These are phyloP conservation scores for Vaccinium myrtillus DNA, from an alignment of 148 eudicot species.

Conservation along the genomic window DNA sequence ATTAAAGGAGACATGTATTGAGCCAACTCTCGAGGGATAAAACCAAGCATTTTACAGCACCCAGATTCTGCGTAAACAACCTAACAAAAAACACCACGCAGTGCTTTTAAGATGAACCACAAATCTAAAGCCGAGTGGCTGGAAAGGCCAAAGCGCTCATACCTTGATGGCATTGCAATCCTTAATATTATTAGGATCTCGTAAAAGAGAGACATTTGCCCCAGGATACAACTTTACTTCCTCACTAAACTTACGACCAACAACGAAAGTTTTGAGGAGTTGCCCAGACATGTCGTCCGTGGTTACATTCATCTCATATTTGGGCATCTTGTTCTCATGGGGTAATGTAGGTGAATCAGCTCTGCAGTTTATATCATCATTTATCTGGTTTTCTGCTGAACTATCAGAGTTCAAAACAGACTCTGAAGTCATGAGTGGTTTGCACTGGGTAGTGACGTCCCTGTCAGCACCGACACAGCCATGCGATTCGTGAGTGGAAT, in stretches of 20 bases:
- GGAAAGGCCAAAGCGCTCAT: constrained; percentile 14
- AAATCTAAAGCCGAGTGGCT: not conserved
- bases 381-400: not conserved
- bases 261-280: constrained; percentile 52
- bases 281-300: not conserved
- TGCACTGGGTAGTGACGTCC: not conserved
- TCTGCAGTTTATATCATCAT: not conserved
- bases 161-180: constrained; percentile 94
- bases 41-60: constrained; percentile 51
- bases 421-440: not conserved
- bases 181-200: constrained; percentile 56
- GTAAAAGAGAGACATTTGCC: constrained; percentile 18
- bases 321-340: constrained; percentile 1
- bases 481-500: constrained; percentile 16
- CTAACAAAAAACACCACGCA: constrained; percentile 40
- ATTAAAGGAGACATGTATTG: constrained; percentile 69
- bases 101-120: constrained; percentile 16
- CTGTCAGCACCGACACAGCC: constrained; percentile 21
- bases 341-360: not conserved
- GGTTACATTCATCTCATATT: not conserved
- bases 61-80: constrained; percentile 57
- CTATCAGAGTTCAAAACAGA: not conserved
- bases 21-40: constrained; percentile 72
- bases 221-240: constrained; percentile 47
- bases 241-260: constrained; percentile 70